Evolutionary conservation across 78 protist species (phyloP).

Genomic region (slime mould (Dictyostelium discoideum)): dicty_2.7 NC_007091.3:747001-747500

Average conservation of each 20-base stretch:
- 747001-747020: no score
- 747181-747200: not conserved
- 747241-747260: not conserved
- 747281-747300: not conserved
- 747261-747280: not conserved
- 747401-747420: not conserved
- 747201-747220: not conserved
- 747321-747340: not conserved
- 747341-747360: not conserved
- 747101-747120: not conserved
- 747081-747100: not conserved
- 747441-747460: no score
- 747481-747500: no score
- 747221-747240: not conserved
- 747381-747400: not conserved
- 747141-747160: not conserved
- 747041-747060: not conserved
- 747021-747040: no score
- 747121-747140: not conserved
- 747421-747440: not conserved
- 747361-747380: not conserved
- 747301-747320: not conserved
- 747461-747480: no score
- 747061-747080: not conserved
- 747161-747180: not conserved